A percentile compares a stretch with the other conserved stretches of the same genome.
Evolutionary conservation across 495 filamentous ascomycete genomes (phyloP).

Genomic region (Cudoniella acicularis): DNA sequence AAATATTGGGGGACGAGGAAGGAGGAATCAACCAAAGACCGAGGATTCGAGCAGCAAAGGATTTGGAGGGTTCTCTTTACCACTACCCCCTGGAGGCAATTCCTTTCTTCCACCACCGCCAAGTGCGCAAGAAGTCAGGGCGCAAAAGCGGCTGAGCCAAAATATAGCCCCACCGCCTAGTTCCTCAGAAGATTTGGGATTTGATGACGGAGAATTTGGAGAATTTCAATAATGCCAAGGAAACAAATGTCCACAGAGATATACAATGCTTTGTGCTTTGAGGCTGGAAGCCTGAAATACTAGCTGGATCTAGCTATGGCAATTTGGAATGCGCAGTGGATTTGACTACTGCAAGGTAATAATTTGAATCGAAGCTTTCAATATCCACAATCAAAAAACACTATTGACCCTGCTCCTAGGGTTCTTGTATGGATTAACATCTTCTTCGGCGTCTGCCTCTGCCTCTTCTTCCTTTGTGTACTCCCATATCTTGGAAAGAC

Average conservation of each 20-base stretch:
- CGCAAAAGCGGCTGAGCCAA: slow-evolving; percentile 42
- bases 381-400: neutral
- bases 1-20: slow-evolving; percentile 56
- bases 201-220: slow-evolving; percentile 65
- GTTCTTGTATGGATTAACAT: neutral
- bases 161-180: slow-evolving; percentile 21
- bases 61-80: slow-evolving; percentile 47
- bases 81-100: slow-evolving; percentile 40
- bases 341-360: neutral
- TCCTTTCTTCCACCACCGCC: slow-evolving; percentile 58
- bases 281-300: too few relatives aligned
- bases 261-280: too few relatives aligned
- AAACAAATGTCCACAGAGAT: too few relatives aligned
- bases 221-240: slow-evolving; percentile 51
- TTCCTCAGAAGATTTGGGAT: slow-evolving; percentile 52
- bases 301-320: too few relatives aligned
- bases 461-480: neutral
- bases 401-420: neutral
- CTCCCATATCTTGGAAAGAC: slow-evolving; percentile 4
- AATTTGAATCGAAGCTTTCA: neutral
- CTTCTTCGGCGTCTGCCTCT: neutral
- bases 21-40: slow-evolving; percentile 28
- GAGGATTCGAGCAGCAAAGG: slow-evolving; percentile 9
- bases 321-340: neutral
- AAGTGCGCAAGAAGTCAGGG: slow-evolving; percentile 50